Evolutionary conservation across 352 stramenopile genomes (phyloP), one percentile per base, ranked within the genome.

Genomic region (Pythium insidiosum): DNA sequence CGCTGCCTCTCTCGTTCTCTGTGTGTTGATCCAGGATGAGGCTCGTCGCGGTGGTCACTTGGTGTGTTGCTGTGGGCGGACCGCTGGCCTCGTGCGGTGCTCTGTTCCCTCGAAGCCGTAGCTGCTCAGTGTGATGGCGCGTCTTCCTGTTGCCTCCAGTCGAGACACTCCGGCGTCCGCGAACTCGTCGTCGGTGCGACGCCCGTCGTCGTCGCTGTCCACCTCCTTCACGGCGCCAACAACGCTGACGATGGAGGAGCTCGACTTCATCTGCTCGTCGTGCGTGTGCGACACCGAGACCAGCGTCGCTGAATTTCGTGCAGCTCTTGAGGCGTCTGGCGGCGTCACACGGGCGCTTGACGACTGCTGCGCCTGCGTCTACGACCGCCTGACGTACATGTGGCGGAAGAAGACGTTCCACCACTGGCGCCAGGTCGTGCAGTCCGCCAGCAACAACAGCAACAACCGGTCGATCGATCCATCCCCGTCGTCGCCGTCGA

Each of bases 341-440:
- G 48, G 51, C 11, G 43, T 57, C 11, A 37, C 54, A 0, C 5
- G 71, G 5, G 49, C 63, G 34, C 33, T 66, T 30, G 69, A 79
- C 36, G 63, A 73, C 9, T 83, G 63, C 63, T 88, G 72, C 45
- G 61, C 71, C 15, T 88, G 75, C 35, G 57, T 81, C 6, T 78
- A 84, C 47, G 68, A 85, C 50, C 72, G 75, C 6, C 53, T 85
- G 37, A 81, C 66, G 26, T 84, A 85, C 49, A 75, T 85, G 66
- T 78, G 70, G 61, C 68, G 73, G 47, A 88, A 88, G 61, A 84
- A 85, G 56, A 81, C 63, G 2, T 88, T 88, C 47, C 66, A 84
- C 47, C 72, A 79, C 50, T 88, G 72, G 75, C 63, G 68, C 15
- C 65, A 84, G 43, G 53, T 56, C 2, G 63, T 75, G 25, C 59